These are phyloP conservation scores for Solanum verrucosum DNA, from an alignment of 257 asterid species.

Conservation along the genomic window DNA sequence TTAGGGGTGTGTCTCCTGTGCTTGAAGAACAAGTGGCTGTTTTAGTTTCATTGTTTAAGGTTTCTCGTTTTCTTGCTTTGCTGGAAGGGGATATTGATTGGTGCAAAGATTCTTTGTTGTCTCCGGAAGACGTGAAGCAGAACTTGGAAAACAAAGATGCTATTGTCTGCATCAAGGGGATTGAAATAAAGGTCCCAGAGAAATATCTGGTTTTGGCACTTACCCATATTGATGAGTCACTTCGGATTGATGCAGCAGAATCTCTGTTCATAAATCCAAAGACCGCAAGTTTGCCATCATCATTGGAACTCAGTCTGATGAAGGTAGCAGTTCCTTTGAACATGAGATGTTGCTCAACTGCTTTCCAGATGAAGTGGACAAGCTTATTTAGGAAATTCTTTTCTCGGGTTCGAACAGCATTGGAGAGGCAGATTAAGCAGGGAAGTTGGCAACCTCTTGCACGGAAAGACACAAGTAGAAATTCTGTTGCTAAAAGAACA, in stretches of 20 bases:
- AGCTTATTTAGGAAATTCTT: constrained; percentile 90
- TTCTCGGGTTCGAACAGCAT: constrained; percentile 78
- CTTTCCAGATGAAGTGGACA: constrained; percentile 97
- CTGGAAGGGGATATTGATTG: constrained; percentile 94
- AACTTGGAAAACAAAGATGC: constrained; percentile 32
- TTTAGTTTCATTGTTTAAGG: constrained; percentile 83
- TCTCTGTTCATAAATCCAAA: constrained; percentile 82
- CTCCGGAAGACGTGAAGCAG: constrained; percentile 25
- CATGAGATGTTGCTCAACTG: constrained; percentile 92
- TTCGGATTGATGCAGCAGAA: constrained; percentile 96
- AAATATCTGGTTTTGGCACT: constrained; percentile 76
- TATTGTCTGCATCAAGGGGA: constrained; percentile 51
- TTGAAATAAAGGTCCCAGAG: constrained; percentile 59
- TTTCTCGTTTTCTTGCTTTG: constrained; percentile 74
- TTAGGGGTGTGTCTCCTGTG: constrained; percentile 26
- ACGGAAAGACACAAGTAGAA: constrained; percentile 24
- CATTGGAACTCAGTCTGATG: constrained; percentile 81
- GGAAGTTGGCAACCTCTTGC: constrained; percentile 64
- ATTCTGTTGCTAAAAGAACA: constrained; percentile 15
- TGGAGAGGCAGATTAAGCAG: constrained; percentile 74
- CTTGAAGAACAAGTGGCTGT: constrained; percentile 70
- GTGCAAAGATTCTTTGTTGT: constrained; percentile 28
- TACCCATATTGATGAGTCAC: constrained; percentile 76
- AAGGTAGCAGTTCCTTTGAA: constrained; percentile 81
- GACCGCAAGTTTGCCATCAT: constrained; percentile 80